These are phyloP conservation scores for Triticum dicoccoides DNA, from an alignment of 176 grass and related monocot genomes.

Conservation along the genomic window DNA sequence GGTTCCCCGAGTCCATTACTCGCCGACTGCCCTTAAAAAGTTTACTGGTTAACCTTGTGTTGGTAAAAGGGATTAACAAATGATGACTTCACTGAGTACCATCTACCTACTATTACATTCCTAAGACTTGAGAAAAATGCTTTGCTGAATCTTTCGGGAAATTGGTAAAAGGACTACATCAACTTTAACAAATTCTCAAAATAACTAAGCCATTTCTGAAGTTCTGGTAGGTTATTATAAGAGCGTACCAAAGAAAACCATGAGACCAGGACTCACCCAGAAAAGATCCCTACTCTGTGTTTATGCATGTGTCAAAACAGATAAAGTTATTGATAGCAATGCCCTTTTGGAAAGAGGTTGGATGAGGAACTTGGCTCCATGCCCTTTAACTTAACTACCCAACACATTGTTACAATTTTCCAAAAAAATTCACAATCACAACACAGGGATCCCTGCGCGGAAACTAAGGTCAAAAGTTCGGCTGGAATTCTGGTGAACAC, in stretches of 20 bases:
- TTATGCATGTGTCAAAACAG: not conserved
- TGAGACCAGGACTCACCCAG: not conserved
- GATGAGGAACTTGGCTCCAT: not conserved
- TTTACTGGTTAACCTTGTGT: not conserved
- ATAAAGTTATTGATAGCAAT: not conserved
- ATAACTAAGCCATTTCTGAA: not conserved
- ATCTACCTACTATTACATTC: not conserved
- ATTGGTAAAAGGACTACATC: not conserved
- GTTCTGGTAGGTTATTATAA: not conserved
- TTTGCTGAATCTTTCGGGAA: not conserved
- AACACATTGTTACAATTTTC: constrained; percentile 13
- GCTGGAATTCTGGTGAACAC: not conserved
- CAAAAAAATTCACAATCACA: not conserved
- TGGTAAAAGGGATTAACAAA: not conserved
- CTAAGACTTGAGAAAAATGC: not conserved
- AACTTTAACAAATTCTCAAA: not conserved
- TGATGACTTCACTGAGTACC: not conserved
- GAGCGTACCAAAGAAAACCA: not conserved
- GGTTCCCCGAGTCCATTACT: not conserved
- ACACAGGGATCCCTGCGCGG: not conserved
- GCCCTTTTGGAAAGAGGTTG: not conserved
- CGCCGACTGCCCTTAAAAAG: not conserved
- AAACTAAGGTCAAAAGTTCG: constrained; percentile 8
- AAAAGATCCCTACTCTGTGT: not conserved
- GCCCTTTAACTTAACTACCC: not conserved